Evolutionary conservation across 2,329 filamentous ascomycete species (phyloP).

Genomic region (Cladosporium oxysporum): DNA sequence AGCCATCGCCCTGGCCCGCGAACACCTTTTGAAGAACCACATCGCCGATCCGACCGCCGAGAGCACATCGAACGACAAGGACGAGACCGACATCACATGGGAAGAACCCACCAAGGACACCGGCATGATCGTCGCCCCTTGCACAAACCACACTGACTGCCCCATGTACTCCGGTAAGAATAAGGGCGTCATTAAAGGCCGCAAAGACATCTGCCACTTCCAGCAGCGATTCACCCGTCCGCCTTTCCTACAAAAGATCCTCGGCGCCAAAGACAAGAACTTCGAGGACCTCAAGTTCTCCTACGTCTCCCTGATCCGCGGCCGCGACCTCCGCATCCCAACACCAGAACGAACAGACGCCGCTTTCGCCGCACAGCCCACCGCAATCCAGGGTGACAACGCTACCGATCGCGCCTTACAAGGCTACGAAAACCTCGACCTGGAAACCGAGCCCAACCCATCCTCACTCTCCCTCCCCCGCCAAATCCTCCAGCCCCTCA

Average conservation of each 20-base stretch:
- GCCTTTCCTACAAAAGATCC: constrained; percentile 73
- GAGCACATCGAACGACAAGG: constrained; percentile 36
- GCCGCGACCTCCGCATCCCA: constrained; percentile 58
- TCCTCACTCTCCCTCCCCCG: constrained; percentile 72
- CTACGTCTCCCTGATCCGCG: constrained; percentile 82
- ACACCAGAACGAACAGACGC: constrained; percentile 24
- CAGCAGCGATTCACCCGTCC: constrained; percentile 85
- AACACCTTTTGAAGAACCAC: constrained; percentile 74
- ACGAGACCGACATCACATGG: constrained; percentile 35
- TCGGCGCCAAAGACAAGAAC: constrained; percentile 70
- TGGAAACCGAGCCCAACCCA: constrained; percentile 21
- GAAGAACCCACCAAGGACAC: constrained; percentile 49
- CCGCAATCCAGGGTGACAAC: constrained; percentile 51
- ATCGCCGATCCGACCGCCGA: constrained; percentile 63
- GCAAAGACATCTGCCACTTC: constrained; percentile 91
- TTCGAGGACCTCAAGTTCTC: constrained; percentile 91
- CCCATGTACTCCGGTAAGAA: constrained; percentile 73
- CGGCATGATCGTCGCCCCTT: constrained; percentile 66
- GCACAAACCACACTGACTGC: constrained; percentile 84
- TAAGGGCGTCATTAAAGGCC: constrained; percentile 68
- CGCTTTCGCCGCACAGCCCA: constrained; percentile 37
- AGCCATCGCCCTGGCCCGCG: constrained; percentile 79
- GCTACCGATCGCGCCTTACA: constrained; percentile 68
- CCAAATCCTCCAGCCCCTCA: constrained; percentile 76
- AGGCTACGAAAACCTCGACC: constrained; percentile 62